Base-by-base conservation (phyloP, 768 basidiomycete genomes). In the Postia placenta region DNA sequence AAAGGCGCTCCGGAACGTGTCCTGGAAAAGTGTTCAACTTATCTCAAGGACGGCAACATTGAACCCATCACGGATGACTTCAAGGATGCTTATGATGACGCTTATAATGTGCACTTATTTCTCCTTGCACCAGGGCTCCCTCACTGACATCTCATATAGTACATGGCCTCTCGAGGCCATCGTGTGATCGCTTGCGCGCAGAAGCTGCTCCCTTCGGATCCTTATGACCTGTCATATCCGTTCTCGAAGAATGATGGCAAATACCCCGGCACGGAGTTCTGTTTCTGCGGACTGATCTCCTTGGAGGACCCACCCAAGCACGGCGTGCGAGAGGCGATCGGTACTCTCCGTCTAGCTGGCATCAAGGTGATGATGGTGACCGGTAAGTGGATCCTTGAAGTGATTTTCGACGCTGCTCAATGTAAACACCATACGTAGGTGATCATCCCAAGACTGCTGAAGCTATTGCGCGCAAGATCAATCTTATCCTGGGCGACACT, bases 281-380 rank as follows among this genome's bases (percentile, higher is more conserved):
- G 77, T 58, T 85, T 85, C 61, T 75, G 80, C 47, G 79, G 80
- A 11, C 70, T 85, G 41, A 74, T 83, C 30, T 83, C 83, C 5
- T 69, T 85, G 23, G 83, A 84, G 58, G 83, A 85, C 60, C 82
- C 82, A 12, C 82, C 82, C 4, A 84, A 83, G 56, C 80, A 83
- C 53, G 82, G 83, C 23, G 81, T 85, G 11, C 77, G 83, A 27
- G 81, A 85, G 56, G 83, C 82, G 9, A 83, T 85, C 55, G 82
- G 82, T 4, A 83, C 80, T 22, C 75, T 85, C 45, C 75, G 83
- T 49, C 70, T 83, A 6, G 83, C 83, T 2, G 83, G 83, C 1
- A 85, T 85, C 60, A 84, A 83, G 63, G 81, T 85, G 27, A 84
- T 84, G 78, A 85, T 85, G 83, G 79, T 85, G 4, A 85, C 82